Percentiles rank a stretch among this genome's conserved stretches.
Evolutionary conservation across 371 early-diverging fungal species (phyloP).

Genomic region (Mucor indicus): DNA sequence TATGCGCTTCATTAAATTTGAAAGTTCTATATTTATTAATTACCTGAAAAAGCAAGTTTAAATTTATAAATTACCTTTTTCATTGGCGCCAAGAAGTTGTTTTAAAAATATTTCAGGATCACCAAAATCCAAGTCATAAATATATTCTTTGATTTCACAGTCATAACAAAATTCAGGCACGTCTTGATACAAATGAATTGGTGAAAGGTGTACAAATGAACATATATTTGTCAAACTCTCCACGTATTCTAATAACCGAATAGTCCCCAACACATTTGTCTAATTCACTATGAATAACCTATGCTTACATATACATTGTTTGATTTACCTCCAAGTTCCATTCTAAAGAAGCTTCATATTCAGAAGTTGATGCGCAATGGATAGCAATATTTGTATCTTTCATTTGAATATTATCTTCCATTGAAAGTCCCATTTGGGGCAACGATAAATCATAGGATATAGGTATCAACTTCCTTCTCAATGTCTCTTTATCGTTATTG

Average conservation of each 20-base stretch:
- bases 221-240: conserved; percentile 6
- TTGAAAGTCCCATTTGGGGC: conserved; percentile 42
- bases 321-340: conserved; percentile 43
- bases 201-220: conserved; percentile 29
- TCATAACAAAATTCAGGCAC: conserved; percentile 13
- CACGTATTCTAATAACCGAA: conserved; percentile 48
- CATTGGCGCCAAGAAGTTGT: conserved; percentile 34
- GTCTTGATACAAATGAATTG: conserved; percentile 23
- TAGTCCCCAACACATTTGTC: conserved; percentile 50
- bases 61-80: conserved; percentile 26
- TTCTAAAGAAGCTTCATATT: conserved; percentile 43
- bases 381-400: conserved; percentile 41
- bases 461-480: conserved; percentile 40
- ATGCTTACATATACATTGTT: not conserved
- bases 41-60: conserved; percentile 4
- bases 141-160: conserved; percentile 29
- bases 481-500: conserved; percentile 1
- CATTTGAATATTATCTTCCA: conserved; percentile 32
- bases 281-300: not conserved
- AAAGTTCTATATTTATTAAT: conserved; percentile 13
- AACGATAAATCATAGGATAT: conserved; percentile 45
- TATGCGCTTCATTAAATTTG: conserved; percentile 17
- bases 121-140: conserved; percentile 47
- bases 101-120: conserved; percentile 46
- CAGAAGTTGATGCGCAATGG: conserved; percentile 51